These are phyloP conservation scores for Fomitopsis betulina DNA, from an alignment of 1,284 basidiomycete genomes.

Conservation along the genomic window DNA sequence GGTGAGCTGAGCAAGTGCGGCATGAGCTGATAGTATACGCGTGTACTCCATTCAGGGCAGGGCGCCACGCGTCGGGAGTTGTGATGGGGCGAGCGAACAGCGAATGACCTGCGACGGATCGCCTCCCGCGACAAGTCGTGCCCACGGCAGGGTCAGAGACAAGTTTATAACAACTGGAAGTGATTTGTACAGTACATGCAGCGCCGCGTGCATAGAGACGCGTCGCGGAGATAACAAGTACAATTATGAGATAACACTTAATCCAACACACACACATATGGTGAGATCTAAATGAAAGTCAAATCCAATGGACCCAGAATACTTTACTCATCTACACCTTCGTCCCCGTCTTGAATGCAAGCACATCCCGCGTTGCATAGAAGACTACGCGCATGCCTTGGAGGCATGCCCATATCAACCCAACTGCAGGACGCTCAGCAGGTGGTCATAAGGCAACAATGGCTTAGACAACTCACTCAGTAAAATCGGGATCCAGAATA, in stretches of 20 bases:
- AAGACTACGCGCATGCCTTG: conserved; percentile 54
- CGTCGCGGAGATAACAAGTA: not conserved
- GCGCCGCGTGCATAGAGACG: not conserved
- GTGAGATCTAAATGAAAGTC: not conserved
- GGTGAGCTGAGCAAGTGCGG: not conserved
- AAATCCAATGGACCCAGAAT: not conserved
- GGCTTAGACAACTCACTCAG: conserved; percentile 48
- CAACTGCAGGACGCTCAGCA: conserved; percentile 39
- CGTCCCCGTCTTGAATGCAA: conserved; percentile 43
- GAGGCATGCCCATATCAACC: conserved; percentile 62
- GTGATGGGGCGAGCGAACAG: too few species aligned
- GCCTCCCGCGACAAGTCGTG: too few species aligned
- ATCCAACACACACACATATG: not conserved
- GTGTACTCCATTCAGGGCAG: not conserved
- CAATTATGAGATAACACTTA: not conserved
- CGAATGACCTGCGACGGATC: too few species aligned
- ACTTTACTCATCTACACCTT: conserved; percentile 7
- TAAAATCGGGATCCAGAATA: conserved; percentile 94
- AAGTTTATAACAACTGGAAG: too few species aligned
- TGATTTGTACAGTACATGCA: not conserved
- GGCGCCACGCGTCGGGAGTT: not conserved
- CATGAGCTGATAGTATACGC: not conserved
- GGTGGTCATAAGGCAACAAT: not conserved
- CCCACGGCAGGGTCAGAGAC: too few species aligned
- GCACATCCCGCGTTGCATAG: conserved; percentile 45